Percentiles rank a stretch among this genome's conserved stretches.
These are phyloP conservation scores for Ophiocordyceps australis DNA, from an alignment of 2,329 filamentous ascomycete genomes.

Conservation along the genomic window DNA sequence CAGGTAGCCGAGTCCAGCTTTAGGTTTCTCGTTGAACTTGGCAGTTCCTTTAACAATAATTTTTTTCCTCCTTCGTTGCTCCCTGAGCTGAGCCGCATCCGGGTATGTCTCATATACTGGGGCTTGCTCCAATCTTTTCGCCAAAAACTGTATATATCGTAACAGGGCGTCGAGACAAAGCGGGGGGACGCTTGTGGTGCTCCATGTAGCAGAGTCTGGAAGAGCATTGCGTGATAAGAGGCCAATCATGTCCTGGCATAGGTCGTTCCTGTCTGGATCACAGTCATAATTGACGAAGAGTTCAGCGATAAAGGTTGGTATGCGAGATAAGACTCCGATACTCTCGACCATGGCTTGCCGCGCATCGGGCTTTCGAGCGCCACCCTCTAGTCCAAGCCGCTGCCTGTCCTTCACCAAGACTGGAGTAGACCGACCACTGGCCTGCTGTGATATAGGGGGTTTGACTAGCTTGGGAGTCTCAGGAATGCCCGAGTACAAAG, in stretches of 20 bases:
- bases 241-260: slow-evolving; percentile 92
- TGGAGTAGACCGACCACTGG: slow-evolving; percentile 73
- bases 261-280: slow-evolving; percentile 73
- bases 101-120: slow-evolving; percentile 48
- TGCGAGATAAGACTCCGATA: slow-evolving; percentile 75
- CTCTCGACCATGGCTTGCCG: slow-evolving; percentile 97
- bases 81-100: slow-evolving; percentile 42
- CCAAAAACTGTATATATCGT: slow-evolving; percentile 80
- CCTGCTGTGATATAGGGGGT: slow-evolving; percentile 49
- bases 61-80: slow-evolving; percentile 65
- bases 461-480: slow-evolving; percentile 80
- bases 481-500: slow-evolving; percentile 82
- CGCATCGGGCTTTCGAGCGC: slow-evolving; percentile 80
- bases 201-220: slow-evolving; percentile 95
- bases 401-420: slow-evolving; percentile 85
- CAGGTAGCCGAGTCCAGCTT: slow-evolving; percentile 72
- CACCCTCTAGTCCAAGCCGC: slow-evolving; percentile 81
- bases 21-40: slow-evolving; percentile 93
- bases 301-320: slow-evolving; percentile 88
- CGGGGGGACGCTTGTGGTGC: slow-evolving; percentile 92
- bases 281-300: slow-evolving; percentile 98
- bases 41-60: slow-evolving; percentile 73
- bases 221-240: slow-evolving; percentile 86
- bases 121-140: slow-evolving; percentile 62
- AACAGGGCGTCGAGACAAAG: slow-evolving; percentile 84